These are phyloP conservation scores for Moesziomyces antarcticus DNA, from an alignment of 1,284 basidiomycete genomes.

Conservation along the genomic window DNA sequence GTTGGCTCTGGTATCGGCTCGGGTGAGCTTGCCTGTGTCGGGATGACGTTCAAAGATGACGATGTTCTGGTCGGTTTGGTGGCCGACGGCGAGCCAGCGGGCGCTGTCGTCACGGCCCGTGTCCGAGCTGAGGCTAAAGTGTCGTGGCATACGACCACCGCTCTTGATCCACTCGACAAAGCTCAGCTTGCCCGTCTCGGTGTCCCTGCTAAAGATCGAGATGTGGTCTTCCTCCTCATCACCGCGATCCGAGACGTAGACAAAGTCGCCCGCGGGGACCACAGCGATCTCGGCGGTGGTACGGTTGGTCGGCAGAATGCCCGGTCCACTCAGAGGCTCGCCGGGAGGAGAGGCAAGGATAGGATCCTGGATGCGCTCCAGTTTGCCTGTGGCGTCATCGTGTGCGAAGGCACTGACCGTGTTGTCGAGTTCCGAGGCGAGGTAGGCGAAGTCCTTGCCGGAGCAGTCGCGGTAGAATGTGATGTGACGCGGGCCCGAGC, in stretches of 20 bases:
- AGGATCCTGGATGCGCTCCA: constrained; percentile 23
- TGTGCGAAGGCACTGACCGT: constrained; percentile 41
- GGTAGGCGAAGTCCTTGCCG: constrained; percentile 32
- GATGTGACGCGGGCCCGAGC: constrained; percentile 44
- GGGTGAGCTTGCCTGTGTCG: constrained; percentile 24
- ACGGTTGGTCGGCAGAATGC: constrained; percentile 36
- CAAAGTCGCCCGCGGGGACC: constrained; percentile 39
- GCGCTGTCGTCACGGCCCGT: constrained; percentile 24
- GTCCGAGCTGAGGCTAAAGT: constrained; percentile 40
- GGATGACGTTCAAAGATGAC: constrained; percentile 43
- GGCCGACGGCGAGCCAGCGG: constrained; percentile 42
- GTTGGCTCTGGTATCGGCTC: constrained; percentile 4
- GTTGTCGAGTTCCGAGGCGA: constrained; percentile 51
- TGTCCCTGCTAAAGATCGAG: constrained; percentile 36
- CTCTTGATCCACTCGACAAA: constrained; percentile 43
- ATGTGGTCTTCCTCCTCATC: constrained; percentile 54
- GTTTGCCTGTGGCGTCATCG: constrained; percentile 21
- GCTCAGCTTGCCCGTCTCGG: constrained; percentile 17
- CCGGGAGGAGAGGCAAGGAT: constrained; percentile 46
- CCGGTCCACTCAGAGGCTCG: constrained; percentile 29
- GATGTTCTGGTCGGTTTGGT: constrained; percentile 48
- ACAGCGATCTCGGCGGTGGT: constrained; percentile 58
- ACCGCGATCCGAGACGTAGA: constrained; percentile 53
- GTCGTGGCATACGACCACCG: constrained; percentile 52
- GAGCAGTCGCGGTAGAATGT: constrained; percentile 28